Percentiles rank a stretch among this genome's conserved stretches.
Conservation (phyloP, 192 early-diverging fungal species). For the Phlyctochytrium planicorne region DNA sequence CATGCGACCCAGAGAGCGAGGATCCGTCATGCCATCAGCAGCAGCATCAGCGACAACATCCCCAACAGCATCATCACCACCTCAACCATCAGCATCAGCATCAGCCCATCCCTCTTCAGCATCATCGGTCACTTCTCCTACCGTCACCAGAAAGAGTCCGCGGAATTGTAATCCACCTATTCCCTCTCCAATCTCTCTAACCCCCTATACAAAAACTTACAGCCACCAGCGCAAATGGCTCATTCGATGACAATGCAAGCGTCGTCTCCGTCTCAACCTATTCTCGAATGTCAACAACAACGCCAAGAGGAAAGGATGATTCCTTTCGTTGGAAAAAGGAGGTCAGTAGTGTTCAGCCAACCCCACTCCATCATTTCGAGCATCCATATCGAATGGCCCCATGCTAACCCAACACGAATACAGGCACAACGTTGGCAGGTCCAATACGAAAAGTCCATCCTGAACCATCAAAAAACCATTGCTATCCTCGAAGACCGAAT, state of each 20-base stretch:
- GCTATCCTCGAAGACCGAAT: constrained; percentile 14
- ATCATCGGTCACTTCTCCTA: background rate
- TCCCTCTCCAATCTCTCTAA: too few relatives aligned
- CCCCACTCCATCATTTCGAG: background rate
- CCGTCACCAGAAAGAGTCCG: too few relatives aligned
- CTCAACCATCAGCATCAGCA: background rate
- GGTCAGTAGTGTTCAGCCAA: background rate
- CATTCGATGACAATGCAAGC: constrained; percentile 1
- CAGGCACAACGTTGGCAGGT: constrained; percentile 27
- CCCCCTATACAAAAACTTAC: too few relatives aligned
- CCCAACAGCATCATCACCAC: background rate
- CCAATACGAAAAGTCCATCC: constrained; percentile 14
- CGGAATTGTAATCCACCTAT: too few relatives aligned
- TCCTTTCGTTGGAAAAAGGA: constrained; percentile 3
- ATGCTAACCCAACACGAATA: background rate
- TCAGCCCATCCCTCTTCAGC: background rate
- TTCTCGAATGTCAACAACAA: background rate
- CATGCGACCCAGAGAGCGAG: too few relatives aligned
- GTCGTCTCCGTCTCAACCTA: background rate
- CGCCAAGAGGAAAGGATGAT: constrained; percentile 4
- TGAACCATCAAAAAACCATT: constrained; percentile 17
- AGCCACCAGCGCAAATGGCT: too few relatives aligned
- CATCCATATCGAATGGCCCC: background rate
- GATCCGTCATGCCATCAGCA: too few relatives aligned
- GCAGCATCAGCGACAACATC: too few relatives aligned